These are phyloP conservation scores for Fusarium goolgardi DNA, from an alignment of 2,329 filamentous ascomycete genomes.

Conservation along the genomic window DNA sequence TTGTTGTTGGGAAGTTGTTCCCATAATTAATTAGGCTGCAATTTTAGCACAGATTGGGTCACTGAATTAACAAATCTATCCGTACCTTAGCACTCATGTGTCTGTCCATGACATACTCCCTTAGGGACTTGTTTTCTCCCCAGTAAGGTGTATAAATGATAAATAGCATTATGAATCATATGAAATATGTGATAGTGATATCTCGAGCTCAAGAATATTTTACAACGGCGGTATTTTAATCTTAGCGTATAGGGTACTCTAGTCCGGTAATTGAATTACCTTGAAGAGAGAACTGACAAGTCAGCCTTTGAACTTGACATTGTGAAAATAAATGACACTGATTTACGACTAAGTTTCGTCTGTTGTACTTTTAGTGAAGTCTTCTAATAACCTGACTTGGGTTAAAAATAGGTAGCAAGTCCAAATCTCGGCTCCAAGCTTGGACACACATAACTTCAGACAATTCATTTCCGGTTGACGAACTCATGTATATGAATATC, in stretches of 20 bases:
- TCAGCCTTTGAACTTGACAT: background rate
- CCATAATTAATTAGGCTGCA: background rate
- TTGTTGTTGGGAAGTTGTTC: background rate
- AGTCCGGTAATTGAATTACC: background rate
- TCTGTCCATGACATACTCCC: background rate
- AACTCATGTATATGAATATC: slow-evolving; percentile 3
- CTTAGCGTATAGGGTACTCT: background rate
- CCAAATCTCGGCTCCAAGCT: background rate
- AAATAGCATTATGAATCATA: background rate
- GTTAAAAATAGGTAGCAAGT: background rate
- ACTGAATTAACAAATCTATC: background rate
- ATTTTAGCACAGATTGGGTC: too few species aligned
- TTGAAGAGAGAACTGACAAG: background rate
- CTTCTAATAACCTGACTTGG: background rate
- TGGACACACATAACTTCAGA: background rate
- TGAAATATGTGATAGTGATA: background rate
- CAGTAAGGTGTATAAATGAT: background rate
- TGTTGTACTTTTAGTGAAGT: background rate
- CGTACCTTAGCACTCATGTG: too few species aligned
- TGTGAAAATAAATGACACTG: background rate
- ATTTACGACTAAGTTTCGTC: background rate
- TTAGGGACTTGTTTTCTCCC: background rate
- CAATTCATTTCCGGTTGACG: slow-evolving; percentile 7
- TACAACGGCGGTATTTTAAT: background rate
- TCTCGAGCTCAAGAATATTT: background rate